Base-by-base conservation (phyloP, 371 early-diverging fungal genomes). In the Massospora cicadina region DNA sequence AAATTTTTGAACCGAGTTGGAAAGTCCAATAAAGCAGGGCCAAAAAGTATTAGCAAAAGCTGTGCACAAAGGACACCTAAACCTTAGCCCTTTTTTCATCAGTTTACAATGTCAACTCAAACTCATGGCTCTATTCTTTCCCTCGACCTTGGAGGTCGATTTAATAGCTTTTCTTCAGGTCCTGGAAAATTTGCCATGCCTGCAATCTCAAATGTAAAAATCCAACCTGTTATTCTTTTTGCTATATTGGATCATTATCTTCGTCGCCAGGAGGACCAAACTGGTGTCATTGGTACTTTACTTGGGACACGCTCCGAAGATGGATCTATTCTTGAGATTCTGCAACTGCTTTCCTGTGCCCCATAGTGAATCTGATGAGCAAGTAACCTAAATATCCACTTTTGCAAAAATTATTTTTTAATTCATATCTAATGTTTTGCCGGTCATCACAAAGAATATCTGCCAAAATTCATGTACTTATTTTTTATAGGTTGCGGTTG, bases 221-320 rank as follows among this genome's bases (percentile, higher is more conserved):
- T 89, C 58, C 83, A 82, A 67, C 96, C 96, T 33, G 82, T 91
- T 55, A 92, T 93, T n/a, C 78, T 92, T 56, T 88, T 95, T 72
- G 79, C 90, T 58, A 84, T 93, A 54, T 80, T 95, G 32, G 93
- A 93, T 77, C 93, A 93, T 74, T 91, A 78, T 70, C 73, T 91
- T 66, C 89, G 96, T 60, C 85, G 90, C 67, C 82, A 87, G 69
- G 88, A 88, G 63, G 76, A 78, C 58, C 88, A 90, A 72, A 78
- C 79, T 65, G 78, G 86, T 64, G 93, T 91, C 25, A 83, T 94
- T 65, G 96, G 96, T 65, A 91, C 91, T 23, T 78, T 95, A 26
- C 76, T 95, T 33, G 85, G 91, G 71, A 80, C 79, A 65, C 82
- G 90, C 65, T 84, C 85, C 70, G 87, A 86, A 65, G 92, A 91